Evolutionary conservation across 2,329 filamentous ascomycete genomes (phyloP).

Genomic region (Graphium sp.): DNA sequence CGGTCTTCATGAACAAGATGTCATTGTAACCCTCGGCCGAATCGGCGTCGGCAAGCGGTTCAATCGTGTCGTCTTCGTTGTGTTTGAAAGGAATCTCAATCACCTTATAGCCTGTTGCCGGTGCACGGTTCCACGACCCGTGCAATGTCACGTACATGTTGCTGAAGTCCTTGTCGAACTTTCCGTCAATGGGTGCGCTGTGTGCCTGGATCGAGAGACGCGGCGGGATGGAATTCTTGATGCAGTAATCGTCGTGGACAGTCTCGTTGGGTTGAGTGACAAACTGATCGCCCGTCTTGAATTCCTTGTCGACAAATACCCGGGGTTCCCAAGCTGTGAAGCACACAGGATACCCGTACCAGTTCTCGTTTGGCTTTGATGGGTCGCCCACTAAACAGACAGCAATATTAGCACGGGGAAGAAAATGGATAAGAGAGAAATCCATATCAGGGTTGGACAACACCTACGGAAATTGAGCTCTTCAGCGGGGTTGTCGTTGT

Average conservation of each 20-base stretch:
- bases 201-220: constrained; percentile 39
- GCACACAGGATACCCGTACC: constrained; percentile 45
- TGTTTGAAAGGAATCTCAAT: constrained; percentile 16
- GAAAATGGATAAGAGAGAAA: background rate
- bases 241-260: constrained; percentile 18
- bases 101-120: constrained; percentile 19
- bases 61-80: constrained; percentile 10
- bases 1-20: constrained; percentile 15
- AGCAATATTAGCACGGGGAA: background rate
- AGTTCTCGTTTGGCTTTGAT: constrained; percentile 11
- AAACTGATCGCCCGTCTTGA: constrained; percentile 17
- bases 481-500: constrained; percentile 45
- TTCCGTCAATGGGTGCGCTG: constrained; percentile 42
- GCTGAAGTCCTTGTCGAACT: constrained; percentile 32
- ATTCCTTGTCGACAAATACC: constrained; percentile 12
- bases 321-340: constrained; percentile 32
- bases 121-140: constrained; percentile 33
- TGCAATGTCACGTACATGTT: constrained; percentile 44
- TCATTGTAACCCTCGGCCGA: constrained; percentile 13
- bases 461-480: constrained; percentile 42
- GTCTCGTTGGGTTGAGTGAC: constrained; percentile 16
- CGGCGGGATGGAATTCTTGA: constrained; percentile 16
- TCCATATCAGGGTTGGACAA: background rate
- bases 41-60: constrained; percentile 14
- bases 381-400: constrained; percentile 12